Evolutionary conservation across 2,329 filamentous ascomycete species (phyloP).

Genomic region (Parastagonospora nodorum): DNA sequence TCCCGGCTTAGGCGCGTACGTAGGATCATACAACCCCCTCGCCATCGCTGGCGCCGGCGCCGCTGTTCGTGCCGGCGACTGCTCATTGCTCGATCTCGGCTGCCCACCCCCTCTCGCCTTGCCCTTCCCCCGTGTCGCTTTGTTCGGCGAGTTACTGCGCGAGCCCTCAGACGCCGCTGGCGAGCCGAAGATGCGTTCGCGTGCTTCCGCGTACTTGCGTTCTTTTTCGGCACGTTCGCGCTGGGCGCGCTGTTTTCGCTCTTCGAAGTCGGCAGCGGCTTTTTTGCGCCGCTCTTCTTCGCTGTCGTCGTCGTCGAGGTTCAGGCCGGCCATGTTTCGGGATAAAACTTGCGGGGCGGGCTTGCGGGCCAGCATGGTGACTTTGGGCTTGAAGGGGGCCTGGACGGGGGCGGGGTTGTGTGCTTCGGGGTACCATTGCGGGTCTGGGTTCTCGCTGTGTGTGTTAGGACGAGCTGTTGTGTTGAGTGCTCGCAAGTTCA

Average conservation of each 20-base stretch:
- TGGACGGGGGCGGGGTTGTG: conserved; percentile 67
- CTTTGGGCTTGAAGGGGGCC: conserved; percentile 76
- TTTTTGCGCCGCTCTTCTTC: conserved; percentile 66
- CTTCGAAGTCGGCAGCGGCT: conserved; percentile 70
- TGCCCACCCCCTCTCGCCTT: conserved; percentile 44
- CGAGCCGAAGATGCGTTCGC: conserved; percentile 84
- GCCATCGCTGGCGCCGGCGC: conserved; percentile 45
- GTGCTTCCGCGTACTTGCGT: conserved; percentile 83
- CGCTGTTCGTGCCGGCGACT: conserved; percentile 39
- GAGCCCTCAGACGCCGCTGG: conserved; percentile 43
- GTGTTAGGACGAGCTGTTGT: conserved; percentile 17
- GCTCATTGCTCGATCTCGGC: conserved; percentile 44
- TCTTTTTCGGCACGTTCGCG: conserved; percentile 87
- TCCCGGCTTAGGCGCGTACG: conserved; percentile 68
- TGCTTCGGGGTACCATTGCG: conserved; percentile 75
- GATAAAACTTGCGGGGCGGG: conserved; percentile 67
- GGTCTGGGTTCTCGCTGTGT: conserved; percentile 71
- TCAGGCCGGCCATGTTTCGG: conserved; percentile 58
- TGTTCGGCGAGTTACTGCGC: conserved; percentile 42
- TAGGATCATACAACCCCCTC: conserved; percentile 78
- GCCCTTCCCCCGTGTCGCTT: conserved; percentile 42
- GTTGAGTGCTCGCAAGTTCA: neutral
- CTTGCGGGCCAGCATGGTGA: conserved; percentile 85
- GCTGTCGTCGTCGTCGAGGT: conserved; percentile 62
- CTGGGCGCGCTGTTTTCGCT: conserved; percentile 77